phyloP scores from a whole-genome alignment of 164 flowering plant genomes.

The Protea cynaroides region DNA sequence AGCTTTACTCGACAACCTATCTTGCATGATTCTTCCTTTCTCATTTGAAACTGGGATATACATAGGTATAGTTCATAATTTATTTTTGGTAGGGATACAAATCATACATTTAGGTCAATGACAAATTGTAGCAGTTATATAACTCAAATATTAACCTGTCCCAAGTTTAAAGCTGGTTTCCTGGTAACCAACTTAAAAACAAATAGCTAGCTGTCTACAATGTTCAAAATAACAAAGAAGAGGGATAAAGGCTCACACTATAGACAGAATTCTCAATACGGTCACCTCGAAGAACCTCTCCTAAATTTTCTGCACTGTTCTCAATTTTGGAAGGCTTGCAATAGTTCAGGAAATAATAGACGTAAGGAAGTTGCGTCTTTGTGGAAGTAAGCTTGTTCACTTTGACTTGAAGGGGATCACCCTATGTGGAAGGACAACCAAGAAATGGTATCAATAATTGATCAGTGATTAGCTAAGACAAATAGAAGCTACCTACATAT shows the following conservation, averaged over 20 bases:
- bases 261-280: constrained; percentile 64
- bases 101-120: constrained; percentile 2
- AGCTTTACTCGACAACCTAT: constrained; percentile 40
- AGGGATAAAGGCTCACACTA: constrained; percentile 25
- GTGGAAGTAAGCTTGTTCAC: constrained; percentile 67
- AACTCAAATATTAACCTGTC: not conserved
- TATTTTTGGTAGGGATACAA: not conserved
- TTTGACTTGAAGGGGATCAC: constrained; percentile 48
- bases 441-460: not conserved
- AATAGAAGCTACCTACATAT: constrained; percentile 1
- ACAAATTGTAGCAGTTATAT: not conserved
- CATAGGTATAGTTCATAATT: too few relatives aligned
- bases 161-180: not conserved
- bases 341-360: constrained; percentile 46
- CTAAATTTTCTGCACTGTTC: constrained; percentile 59
- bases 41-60: constrained; percentile 46
- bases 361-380: constrained; percentile 61
- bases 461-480: not conserved
- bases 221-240: not conserved
- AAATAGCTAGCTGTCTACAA: not conserved
- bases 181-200: not conserved
- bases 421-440: constrained; percentile 25
- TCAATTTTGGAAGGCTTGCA: constrained; percentile 41
- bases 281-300: constrained; percentile 70
- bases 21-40: constrained; percentile 43